These are phyloP conservation scores for Quercus dentata DNA, from an alignment of 306 rosid species.

Conservation along the genomic window DNA sequence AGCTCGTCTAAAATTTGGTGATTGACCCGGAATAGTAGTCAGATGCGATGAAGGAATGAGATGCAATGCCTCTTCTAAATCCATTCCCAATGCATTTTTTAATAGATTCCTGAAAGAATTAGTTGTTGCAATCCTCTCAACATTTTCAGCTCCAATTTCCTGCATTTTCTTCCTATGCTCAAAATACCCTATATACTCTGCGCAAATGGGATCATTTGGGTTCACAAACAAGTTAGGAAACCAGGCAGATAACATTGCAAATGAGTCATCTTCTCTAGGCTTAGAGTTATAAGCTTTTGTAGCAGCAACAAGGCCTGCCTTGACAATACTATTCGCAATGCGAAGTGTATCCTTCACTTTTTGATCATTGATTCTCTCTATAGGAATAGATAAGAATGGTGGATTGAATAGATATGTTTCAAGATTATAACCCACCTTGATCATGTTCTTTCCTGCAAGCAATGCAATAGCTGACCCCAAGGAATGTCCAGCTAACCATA, in stretches of 20 bases:
- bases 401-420: constrained; percentile 34
- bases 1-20: background rate
- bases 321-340: background rate
- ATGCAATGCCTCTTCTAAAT: constrained; percentile 18
- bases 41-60: constrained; percentile 31
- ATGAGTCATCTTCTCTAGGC: background rate
- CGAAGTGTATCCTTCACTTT: constrained; percentile 13
- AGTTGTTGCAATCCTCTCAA: constrained; percentile 18
- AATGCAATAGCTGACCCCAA: constrained; percentile 30
- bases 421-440: constrained; percentile 3
- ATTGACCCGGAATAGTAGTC: constrained; percentile 1
- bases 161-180: constrained; percentile 25
- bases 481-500: constrained; percentile 43
- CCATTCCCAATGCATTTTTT: background rate
- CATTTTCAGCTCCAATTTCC: constrained; percentile 9
- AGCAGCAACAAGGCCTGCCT: constrained; percentile 2
- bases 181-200: constrained; percentile 32
- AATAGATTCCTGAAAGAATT: constrained; percentile 3
- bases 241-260: constrained; percentile 8
- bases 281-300: no score
- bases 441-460: constrained; percentile 23
- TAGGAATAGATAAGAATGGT: constrained; percentile 21
- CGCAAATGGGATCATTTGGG: constrained; percentile 20
- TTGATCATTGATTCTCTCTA: constrained; percentile 5
- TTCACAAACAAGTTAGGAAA: constrained; percentile 31